Evolutionary conservation across 176 grass and related monocot genomes (phyloP).

Genomic region (Juncus inflexus): DNA sequence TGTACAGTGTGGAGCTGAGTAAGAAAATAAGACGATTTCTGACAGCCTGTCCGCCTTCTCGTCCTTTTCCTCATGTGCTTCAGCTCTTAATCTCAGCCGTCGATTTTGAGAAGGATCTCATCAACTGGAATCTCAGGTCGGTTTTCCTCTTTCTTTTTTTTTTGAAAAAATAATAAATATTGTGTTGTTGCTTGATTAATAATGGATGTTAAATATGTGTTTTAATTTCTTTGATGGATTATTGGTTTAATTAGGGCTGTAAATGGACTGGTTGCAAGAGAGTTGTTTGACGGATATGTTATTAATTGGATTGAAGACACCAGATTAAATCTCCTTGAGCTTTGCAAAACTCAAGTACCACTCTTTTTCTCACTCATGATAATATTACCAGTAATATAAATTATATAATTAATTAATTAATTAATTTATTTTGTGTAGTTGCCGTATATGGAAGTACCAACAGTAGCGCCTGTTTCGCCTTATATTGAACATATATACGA

Average conservation of each 20-base stretch:
- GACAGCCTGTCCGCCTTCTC: slow-evolving; percentile 76
- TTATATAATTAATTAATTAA: slow-evolving; percentile 28
- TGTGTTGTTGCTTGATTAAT: too few species aligned
- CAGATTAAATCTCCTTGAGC: slow-evolving; percentile 73
- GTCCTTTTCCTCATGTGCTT: slow-evolving; percentile 69
- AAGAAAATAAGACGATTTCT: slow-evolving; percentile 80
- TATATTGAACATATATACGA: slow-evolving; percentile 80
- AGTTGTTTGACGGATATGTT: slow-evolving; percentile 85
- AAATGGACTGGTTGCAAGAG: slow-evolving; percentile 77
- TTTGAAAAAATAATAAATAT: too few species aligned
- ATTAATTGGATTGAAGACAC: slow-evolving; percentile 94
- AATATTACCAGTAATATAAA: slow-evolving; percentile 1
- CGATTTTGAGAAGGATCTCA: slow-evolving; percentile 89
- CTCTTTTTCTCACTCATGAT: background rate
- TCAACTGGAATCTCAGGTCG: slow-evolving; percentile 86
- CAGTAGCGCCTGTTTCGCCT: slow-evolving; percentile 54
- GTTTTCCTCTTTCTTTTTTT: slow-evolving; percentile 1
- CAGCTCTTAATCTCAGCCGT: slow-evolving; percentile 71
- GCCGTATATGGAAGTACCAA: slow-evolving; percentile 30
- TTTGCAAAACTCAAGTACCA: slow-evolving; percentile 87
- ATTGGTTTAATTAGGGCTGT: slow-evolving; percentile 46
- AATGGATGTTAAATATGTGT: too few species aligned
- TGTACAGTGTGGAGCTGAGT: slow-evolving; percentile 82
- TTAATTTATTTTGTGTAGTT: slow-evolving; percentile 46
- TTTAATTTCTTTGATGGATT: slow-evolving; percentile 13